A percentile compares a stretch with the other conserved stretches of the same genome.
Evolutionary conservation across 768 basidiomycete genomes (phyloP).

Genomic region (Termitomyces titanicus): DNA sequence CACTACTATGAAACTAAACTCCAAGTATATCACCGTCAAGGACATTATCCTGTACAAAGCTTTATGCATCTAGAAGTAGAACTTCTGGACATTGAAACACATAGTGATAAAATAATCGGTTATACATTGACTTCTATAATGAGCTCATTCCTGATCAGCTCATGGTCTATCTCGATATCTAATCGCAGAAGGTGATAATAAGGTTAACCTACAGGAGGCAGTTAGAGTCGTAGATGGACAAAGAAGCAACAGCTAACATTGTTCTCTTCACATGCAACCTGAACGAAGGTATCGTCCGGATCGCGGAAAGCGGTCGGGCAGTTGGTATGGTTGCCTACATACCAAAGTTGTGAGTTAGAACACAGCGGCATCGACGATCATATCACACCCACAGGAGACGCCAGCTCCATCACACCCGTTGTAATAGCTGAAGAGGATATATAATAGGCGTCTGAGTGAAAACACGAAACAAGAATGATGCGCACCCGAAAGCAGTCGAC

Average conservation of each 20-base stretch:
- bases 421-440: slow-evolving; percentile 29
- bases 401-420: slow-evolving; percentile 41
- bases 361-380: too few relatives aligned
- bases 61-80: neutral
- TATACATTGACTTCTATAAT: neutral
- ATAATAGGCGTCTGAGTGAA: neutral
- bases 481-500: slow-evolving; percentile 35
- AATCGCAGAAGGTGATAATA: neutral
- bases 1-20: neutral
- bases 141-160: neutral
- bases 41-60: neutral
- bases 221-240: neutral
- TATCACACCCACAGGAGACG: slow-evolving; percentile 10
- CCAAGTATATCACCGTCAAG: too few relatives aligned
- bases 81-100: neutral
- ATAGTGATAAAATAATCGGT: neutral
- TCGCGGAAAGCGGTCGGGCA: slow-evolving; percentile 36
- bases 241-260: neutral
- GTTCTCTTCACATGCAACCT: slow-evolving; percentile 22
- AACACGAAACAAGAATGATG: neutral
- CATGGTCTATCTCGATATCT: neutral
- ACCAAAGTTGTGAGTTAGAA: neutral
- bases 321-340: slow-evolving; percentile 22
- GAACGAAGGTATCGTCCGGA: slow-evolving; percentile 32
- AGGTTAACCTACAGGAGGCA: neutral